Percentiles rank a stretch among this genome's conserved stretches.
Evolutionary conservation across 2,329 filamentous ascomycete species (phyloP).

Genomic region (Aspergillus transmontanensis): DNA sequence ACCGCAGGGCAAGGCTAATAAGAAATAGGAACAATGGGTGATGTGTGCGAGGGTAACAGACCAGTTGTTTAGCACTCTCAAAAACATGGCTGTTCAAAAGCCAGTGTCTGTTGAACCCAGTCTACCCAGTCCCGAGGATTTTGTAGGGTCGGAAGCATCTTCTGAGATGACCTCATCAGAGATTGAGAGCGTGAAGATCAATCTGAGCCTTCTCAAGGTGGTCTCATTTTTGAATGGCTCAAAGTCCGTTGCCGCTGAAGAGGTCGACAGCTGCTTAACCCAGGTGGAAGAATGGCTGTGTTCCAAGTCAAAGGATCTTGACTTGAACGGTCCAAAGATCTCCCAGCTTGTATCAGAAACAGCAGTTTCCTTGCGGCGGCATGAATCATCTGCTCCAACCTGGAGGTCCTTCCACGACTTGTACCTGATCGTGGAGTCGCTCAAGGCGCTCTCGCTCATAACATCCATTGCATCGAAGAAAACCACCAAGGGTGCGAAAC

Average conservation of each 20-base stretch:
- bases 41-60: conserved; percentile 38
- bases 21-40: conserved; percentile 38
- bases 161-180: conserved; percentile 40
- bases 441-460: conserved; percentile 43
- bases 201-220: conserved; percentile 37
- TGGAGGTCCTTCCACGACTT: conserved; percentile 46
- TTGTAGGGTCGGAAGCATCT: conserved; percentile 26
- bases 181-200: conserved; percentile 36
- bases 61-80: conserved; percentile 37
- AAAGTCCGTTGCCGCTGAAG: conserved; percentile 31
- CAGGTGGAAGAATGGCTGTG: conserved; percentile 36
- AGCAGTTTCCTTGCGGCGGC: conserved; percentile 27
- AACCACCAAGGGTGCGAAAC: conserved; percentile 31
- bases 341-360: conserved; percentile 28
- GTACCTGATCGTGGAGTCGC: conserved; percentile 43
- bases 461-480: conserved; percentile 34
- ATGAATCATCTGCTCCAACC: conserved; percentile 34
- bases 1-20: conserved; percentile 22
- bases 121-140: conserved; percentile 29
- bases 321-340: conserved; percentile 20
- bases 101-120: conserved; percentile 31
- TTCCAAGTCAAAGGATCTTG: conserved; percentile 27
- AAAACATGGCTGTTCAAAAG: conserved; percentile 34
- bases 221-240: conserved; percentile 37
- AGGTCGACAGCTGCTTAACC: conserved; percentile 31